These are phyloP conservation scores for Kwoniella heveanensis DNA, from an alignment of 768 basidiomycete species.

Conservation along the genomic window DNA sequence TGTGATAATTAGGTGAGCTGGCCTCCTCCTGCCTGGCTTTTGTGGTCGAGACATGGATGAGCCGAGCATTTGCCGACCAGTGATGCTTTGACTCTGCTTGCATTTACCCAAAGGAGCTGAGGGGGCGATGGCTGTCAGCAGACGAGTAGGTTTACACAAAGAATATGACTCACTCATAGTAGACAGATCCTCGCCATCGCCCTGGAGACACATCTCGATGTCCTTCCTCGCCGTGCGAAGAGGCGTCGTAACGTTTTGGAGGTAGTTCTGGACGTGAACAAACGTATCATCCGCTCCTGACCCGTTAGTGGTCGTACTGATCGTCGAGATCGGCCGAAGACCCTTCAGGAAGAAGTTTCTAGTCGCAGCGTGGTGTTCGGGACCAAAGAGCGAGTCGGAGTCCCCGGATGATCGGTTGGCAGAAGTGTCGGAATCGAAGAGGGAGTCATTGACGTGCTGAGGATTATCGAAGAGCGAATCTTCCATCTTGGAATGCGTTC, in stretches of 20 bases:
- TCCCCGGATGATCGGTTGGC: conserved; percentile 11
- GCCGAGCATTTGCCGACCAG: conserved; percentile 30
- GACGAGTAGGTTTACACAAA: no score
- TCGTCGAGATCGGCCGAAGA: conserved; percentile 34
- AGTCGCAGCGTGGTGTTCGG: conserved; percentile 13
- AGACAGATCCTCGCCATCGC: conserved; percentile 34
- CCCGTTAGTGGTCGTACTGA: conserved; percentile 26
- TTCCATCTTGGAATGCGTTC: conserved; percentile 15
- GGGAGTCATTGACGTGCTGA: conserved; percentile 1
- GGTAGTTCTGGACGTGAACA: conserved; percentile 26
- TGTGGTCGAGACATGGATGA: conserved; percentile 34
- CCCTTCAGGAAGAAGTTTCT: conserved; percentile 39
- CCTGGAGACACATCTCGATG: conserved; percentile 19
- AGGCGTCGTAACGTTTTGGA: conserved; percentile 5
- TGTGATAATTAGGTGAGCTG: conserved; percentile 29
- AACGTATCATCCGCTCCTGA: conserved; percentile 40
- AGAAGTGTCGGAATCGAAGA: conserved; percentile 13
- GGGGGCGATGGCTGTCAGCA: neutral
- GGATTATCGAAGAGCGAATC: conserved; percentile 28
- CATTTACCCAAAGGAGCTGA: conserved; percentile 10
- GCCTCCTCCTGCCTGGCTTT: conserved; percentile 33
- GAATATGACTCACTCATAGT: conserved; percentile 30
- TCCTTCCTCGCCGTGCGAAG: conserved; percentile 22
- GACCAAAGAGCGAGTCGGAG: conserved; percentile 36
- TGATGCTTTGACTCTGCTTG: neutral